Evolutionary conservation across 495 filamentous ascomycete species (phyloP), one percentile per base, ranked within the genome.

Genomic region (Podospora fimiseda): DNA sequence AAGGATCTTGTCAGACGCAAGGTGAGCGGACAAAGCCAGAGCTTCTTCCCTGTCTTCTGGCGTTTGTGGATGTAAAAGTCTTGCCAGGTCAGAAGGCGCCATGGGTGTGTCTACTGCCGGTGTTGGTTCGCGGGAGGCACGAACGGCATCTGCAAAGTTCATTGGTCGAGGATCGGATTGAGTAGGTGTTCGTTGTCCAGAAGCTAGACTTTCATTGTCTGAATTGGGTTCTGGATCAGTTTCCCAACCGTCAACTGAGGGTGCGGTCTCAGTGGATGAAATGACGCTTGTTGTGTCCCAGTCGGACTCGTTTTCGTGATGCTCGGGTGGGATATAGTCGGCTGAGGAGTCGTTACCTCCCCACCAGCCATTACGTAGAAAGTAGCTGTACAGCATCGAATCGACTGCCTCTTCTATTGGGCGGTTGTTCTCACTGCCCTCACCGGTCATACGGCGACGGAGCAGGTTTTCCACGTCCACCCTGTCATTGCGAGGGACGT

Each of bases 381-480:
- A 96, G 80, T 89, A 91, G 11, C 69, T 70, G 66, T 96, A 96
- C 2, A 95, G 69, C 41, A 76, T 83, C 1, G 80, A 75, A 55
- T 88, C 85, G 4, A 96, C 68, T n/a, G 76, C 72, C 46, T 92
- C 89, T 42, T 82, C 71, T 22, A 64, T 52, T 22, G 60, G 48
- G 44, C 53, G 14, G 51, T 51, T 3, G 44, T 65, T 45, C 60
- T 60, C n/a, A 37, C 55, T 9, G 48, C 45, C 21, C 6, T 36
- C 51, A 24, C 58, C 51, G 45, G 57, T 68, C 41, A 81, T 54
- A 43, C 84, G 74, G 44, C 78, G 78, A 41, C 87, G 77, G 58
- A 88, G 81, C 59, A 90, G 86, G 0, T 68, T 70, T 62, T 94
- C 90, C 1, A 93, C 85, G 55, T 93, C 88, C n/a, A 89, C 79